These are phyloP conservation scores for Leucocoprinus sp. DNA, from an alignment of 768 basidiomycete species.

Conservation along the genomic window DNA sequence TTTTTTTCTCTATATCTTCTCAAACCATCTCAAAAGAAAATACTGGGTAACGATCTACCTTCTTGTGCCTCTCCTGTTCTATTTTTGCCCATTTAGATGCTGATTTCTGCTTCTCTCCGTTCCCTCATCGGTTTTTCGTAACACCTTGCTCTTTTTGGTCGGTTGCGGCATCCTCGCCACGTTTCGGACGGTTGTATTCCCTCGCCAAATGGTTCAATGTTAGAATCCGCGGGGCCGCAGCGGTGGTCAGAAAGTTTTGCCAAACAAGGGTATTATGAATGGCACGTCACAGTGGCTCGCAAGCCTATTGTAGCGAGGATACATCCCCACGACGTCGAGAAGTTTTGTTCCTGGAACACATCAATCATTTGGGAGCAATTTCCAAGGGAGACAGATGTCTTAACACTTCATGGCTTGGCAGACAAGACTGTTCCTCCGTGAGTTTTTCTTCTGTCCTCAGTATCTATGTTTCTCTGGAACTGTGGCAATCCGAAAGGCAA, in stretches of 20 bases:
- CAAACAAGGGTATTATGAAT: constrained; percentile 51
- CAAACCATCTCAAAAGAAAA: constrained; percentile 23
- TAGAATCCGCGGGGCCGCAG: constrained; percentile 19
- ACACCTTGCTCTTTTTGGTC: not conserved
- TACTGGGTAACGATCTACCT: constrained; percentile 29
- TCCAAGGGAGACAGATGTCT: constrained; percentile 53
- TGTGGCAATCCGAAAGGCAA: not conserved
- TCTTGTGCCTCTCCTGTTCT: constrained; percentile 4
- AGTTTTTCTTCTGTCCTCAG: constrained; percentile 19
- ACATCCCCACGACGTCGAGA: constrained; percentile 49
- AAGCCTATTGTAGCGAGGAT: constrained; percentile 44
- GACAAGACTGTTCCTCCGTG: constrained; percentile 67
- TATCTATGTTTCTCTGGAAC: not conserved
- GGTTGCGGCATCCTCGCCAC: not conserved
- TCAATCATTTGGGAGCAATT: constrained; percentile 63
- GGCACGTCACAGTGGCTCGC: constrained; percentile 60
- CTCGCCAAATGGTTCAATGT: constrained; percentile 14
- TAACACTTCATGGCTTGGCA: constrained; percentile 69
- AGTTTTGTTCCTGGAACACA: constrained; percentile 59
- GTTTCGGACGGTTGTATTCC: not conserved
- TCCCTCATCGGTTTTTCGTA: not conserved
- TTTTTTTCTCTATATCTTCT: not conserved
- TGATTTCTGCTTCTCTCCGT: not conserved
- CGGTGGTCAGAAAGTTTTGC: constrained; percentile 44
- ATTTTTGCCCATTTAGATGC: not conserved